A percentile compares a stretch with the other conserved stretches of the same genome.
phyloP scores from a whole-genome alignment of 805 yeast genomes.

The Kuraishia hungarica region DNA sequence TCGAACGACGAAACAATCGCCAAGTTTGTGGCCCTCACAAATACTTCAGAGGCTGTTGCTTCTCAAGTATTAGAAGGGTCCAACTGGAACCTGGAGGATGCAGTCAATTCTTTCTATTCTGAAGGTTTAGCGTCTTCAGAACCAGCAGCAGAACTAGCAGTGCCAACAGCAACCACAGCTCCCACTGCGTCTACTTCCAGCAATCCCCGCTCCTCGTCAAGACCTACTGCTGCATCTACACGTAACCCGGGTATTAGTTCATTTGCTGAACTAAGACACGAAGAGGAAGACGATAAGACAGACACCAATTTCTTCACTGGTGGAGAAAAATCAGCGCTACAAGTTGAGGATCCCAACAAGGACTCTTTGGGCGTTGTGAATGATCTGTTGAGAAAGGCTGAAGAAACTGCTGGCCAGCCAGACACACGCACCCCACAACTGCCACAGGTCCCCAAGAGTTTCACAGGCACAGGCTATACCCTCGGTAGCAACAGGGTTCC shows the following conservation, averaged over 20 bases:
- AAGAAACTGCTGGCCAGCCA: constrained; percentile 48
- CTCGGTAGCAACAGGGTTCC: constrained; percentile 37
- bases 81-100: constrained; percentile 17
- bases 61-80: constrained; percentile 24
- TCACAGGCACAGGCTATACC: constrained; percentile 45
- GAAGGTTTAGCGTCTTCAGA: too few relatives aligned
- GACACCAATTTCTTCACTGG: constrained; percentile 40
- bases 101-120: constrained; percentile 1
- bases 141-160: too few relatives aligned
- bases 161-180: constrained; percentile 2
- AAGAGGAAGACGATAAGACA: constrained; percentile 24
- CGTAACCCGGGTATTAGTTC: constrained; percentile 14
- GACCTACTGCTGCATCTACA: constrained; percentile 1
- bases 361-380: constrained; percentile 36
- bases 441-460: constrained; percentile 18
- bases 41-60: constrained; percentile 28
- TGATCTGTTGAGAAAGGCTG: constrained; percentile 60
- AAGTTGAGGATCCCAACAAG: constrained; percentile 65
- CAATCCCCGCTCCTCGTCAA: background rate
- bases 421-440: constrained; percentile 20
- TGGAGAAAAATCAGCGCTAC: constrained; percentile 70
- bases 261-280: constrained; percentile 24
- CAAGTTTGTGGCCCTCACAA: constrained; percentile 29
- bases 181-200: constrained; percentile 1
- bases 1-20: constrained; percentile 7